Conservation (phyloP, 805 yeast genomes). For the Metschnikowia anglica region DNA sequence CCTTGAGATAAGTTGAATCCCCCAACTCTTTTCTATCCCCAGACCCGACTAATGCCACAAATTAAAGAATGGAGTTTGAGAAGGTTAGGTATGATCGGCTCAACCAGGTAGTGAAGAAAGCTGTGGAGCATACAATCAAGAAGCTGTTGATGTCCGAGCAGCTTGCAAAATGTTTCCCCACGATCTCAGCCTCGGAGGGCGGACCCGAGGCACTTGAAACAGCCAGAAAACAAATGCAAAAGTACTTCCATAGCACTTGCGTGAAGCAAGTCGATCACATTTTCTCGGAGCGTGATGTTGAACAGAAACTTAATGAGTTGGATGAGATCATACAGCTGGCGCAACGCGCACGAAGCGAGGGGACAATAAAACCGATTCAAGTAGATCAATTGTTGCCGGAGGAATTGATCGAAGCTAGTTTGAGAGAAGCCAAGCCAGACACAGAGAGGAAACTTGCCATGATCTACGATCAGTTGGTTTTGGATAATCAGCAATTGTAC, state of each 20-base stretch:
- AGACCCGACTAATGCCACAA: neutral
- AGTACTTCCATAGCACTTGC: slow-evolving; percentile 51
- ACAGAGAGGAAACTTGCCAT: slow-evolving; percentile 30
- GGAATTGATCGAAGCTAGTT: slow-evolving; percentile 34
- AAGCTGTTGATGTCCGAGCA: slow-evolving; percentile 52
- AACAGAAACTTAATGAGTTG: slow-evolving; percentile 43
- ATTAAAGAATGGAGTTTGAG: slow-evolving; percentile 15
- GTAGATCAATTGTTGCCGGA: slow-evolving; percentile 32
- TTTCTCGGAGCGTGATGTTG: slow-evolving; percentile 47
- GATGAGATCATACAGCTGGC: slow-evolving; percentile 50
- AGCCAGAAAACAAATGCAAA: slow-evolving; percentile 52
- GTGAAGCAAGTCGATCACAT: slow-evolving; percentile 55
- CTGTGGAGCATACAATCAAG: slow-evolving; percentile 52
- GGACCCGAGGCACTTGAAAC: slow-evolving; percentile 46
- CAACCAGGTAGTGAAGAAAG: slow-evolving; percentile 49
- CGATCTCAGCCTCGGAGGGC: slow-evolving; percentile 44
- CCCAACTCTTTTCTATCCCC: no score
- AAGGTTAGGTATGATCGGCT: slow-evolving; percentile 50
- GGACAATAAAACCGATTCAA: slow-evolving; percentile 22
- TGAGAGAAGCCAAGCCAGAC: slow-evolving; percentile 22
- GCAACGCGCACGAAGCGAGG: slow-evolving; percentile 25
- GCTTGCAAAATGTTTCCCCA: slow-evolving; percentile 54
- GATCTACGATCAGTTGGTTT: slow-evolving; percentile 38
- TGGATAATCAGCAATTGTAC: slow-evolving; percentile 34
- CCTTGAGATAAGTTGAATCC: no score